Percentiles rank a stretch among this genome's conserved stretches.
Evolutionary conservation across 352 stramenopile genomes (phyloP).

Genomic region (Pilasporangium apinafurcum): DNA sequence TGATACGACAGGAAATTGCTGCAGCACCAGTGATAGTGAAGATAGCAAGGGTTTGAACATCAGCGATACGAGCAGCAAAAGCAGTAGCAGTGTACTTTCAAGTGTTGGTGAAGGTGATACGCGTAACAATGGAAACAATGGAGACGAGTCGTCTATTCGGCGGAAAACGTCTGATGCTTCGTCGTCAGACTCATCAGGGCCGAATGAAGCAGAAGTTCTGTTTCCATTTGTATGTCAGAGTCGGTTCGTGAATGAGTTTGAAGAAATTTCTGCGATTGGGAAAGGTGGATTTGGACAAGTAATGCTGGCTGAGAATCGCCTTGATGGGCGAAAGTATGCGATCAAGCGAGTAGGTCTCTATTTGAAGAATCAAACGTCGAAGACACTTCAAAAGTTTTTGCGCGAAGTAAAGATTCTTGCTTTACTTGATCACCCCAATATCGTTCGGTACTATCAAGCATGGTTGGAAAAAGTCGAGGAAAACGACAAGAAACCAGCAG

Average conservation of each 20-base stretch:
- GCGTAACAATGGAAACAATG: too few species aligned
- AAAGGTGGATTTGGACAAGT: slow-evolving; percentile 94
- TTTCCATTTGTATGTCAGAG: slow-evolving; percentile 83
- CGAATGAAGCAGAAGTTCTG: slow-evolving; percentile 58
- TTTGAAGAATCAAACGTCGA: slow-evolving; percentile 82
- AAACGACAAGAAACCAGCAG: slow-evolving; percentile 12
- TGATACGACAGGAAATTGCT: slow-evolving; percentile 29
- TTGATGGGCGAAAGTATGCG: slow-evolving; percentile 91
- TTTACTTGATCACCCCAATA: slow-evolving; percentile 89
- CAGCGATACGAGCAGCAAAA: slow-evolving; percentile 3
- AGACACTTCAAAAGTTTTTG: slow-evolving; percentile 90
- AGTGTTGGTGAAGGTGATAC: slow-evolving; percentile 6
- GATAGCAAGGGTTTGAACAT: slow-evolving; percentile 2
- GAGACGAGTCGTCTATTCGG: slow-evolving; percentile 2
- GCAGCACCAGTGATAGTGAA: slow-evolving; percentile 6
- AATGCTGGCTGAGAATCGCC: slow-evolving; percentile 89
- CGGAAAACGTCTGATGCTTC: slow-evolving; percentile 46
- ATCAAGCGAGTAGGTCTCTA: slow-evolving; percentile 89
- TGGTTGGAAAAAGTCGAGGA: slow-evolving; percentile 87
- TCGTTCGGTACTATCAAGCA: slow-evolving; percentile 90
- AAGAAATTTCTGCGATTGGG: slow-evolving; percentile 83
- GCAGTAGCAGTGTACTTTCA: slow-evolving; percentile 3
- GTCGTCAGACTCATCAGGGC: slow-evolving; percentile 36
- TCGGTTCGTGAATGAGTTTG: slow-evolving; percentile 81
- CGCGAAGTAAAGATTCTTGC: slow-evolving; percentile 92